Conservation (phyloP, 1,284 basidiomycete species). For the Cutaneotrichosporon sp. region DNA sequence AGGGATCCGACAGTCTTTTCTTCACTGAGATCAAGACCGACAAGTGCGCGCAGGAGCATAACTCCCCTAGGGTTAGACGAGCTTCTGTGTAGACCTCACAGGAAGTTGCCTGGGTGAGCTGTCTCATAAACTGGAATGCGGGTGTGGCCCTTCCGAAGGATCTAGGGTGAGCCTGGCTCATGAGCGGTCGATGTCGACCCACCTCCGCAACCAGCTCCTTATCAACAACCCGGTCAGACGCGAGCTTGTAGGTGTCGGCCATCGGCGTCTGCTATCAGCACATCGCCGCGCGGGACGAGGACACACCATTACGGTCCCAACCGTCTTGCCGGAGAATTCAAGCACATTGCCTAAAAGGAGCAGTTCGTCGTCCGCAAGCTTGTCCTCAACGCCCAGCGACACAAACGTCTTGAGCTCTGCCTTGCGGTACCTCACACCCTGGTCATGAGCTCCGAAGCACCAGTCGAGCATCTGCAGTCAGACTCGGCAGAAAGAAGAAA, state of each 20-base stretch:
- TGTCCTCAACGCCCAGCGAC: slow-evolving; percentile 60
- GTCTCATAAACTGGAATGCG: slow-evolving; percentile 84
- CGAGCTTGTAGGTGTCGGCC: slow-evolving; percentile 50
- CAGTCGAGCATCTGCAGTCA: slow-evolving; percentile 48
- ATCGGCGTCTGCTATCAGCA: slow-evolving; percentile 43
- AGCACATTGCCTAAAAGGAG: slow-evolving; percentile 76
- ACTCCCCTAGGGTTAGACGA: slow-evolving; percentile 19
- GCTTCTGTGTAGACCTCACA: slow-evolving; percentile 23
- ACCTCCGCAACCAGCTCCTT: slow-evolving; percentile 66
- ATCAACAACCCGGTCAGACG: slow-evolving; percentile 50
- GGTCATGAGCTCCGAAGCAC: slow-evolving; percentile 50
- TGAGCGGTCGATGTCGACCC: slow-evolving; percentile 36
- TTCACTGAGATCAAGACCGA: slow-evolving; percentile 77
- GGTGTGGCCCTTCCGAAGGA: slow-evolving; percentile 50
- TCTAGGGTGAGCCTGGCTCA: slow-evolving; percentile 2
- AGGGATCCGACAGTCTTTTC: slow-evolving; percentile 66
- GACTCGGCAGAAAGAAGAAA: too few relatives aligned
- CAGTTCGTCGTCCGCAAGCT: slow-evolving; percentile 77
- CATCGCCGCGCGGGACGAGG: background rate
- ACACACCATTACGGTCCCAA: slow-evolving; percentile 65
- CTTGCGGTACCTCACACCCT: slow-evolving; percentile 73
- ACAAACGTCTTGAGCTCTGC: slow-evolving; percentile 87
- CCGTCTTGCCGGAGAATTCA: slow-evolving; percentile 74
- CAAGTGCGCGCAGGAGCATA: slow-evolving; percentile 51
- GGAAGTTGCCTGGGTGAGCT: slow-evolving; percentile 57